Percentiles rank a stretch among this genome's conserved stretches.
Evolutionary conservation across 2,329 filamentous ascomycete species (phyloP).

Genomic region (Pseudopyricularia cyperi): DNA sequence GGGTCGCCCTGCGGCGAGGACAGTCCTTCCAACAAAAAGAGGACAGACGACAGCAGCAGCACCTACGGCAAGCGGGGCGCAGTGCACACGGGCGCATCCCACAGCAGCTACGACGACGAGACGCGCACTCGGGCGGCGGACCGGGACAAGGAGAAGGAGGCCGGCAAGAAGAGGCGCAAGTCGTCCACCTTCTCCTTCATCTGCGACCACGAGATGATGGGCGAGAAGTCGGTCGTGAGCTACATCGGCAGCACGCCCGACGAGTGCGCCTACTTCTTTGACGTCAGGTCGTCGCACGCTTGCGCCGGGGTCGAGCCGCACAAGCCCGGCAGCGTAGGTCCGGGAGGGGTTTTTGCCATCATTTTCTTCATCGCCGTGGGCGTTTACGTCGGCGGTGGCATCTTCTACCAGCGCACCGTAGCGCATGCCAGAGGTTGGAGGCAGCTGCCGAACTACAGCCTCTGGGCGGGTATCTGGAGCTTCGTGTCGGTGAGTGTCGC

Average conservation of each 20-base stretch:
- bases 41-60: conserved; percentile 4
- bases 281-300: conserved; percentile 73
- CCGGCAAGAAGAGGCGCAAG: conserved; percentile 38
- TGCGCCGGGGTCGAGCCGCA: conserved; percentile 57
- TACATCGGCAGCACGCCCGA: conserved; percentile 78
- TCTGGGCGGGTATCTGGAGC: conserved; percentile 79
- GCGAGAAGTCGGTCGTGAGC: conserved; percentile 55
- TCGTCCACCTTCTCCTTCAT: conserved; percentile 86
- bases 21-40: conserved; percentile 9
- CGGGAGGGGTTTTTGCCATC: conserved; percentile 74
- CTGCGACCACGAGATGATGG: conserved; percentile 71
- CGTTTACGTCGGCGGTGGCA: conserved; percentile 83
- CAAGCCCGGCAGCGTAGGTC: conserved; percentile 57
- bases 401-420: conserved; percentile 91
- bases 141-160: conserved; percentile 18
- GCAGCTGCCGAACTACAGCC: conserved; percentile 84
- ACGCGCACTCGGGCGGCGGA: conserved; percentile 15
- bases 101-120: conserved; percentile 16
- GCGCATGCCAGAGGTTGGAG: conserved; percentile 91
- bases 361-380: conserved; percentile 66
- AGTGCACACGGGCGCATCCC: conserved; percentile 23
- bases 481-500: conserved; percentile 60
- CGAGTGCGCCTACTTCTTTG: conserved; percentile 92
- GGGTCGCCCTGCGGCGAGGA: conserved; percentile 55
- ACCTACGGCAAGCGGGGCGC: conserved; percentile 9